A percentile compares a stretch with the other conserved stretches of the same genome.
Conservation (phyloP, 2,329 filamentous ascomycete species). For the Colletotrichum tamarilloi region DNA sequence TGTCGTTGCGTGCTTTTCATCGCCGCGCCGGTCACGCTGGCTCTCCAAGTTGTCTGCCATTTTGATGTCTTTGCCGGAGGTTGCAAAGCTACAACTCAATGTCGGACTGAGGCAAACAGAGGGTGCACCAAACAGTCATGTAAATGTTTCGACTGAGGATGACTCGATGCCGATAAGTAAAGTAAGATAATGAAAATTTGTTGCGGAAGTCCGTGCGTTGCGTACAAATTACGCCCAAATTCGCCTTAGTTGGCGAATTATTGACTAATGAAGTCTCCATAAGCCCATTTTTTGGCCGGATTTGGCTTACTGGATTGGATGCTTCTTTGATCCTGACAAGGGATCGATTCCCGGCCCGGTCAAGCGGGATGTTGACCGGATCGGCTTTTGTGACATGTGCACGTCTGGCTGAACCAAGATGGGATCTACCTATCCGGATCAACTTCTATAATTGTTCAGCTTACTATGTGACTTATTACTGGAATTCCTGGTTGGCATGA, state of each 20-base stretch:
- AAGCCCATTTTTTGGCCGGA: neutral
- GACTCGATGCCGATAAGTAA: neutral
- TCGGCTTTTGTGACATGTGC: neutral
- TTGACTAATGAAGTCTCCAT: constrained; percentile 6
- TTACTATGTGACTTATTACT: no score
- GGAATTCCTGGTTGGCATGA: no score
- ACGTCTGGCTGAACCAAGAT: neutral
- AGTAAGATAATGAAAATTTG: constrained; percentile 5
- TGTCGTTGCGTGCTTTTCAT: constrained; percentile 7
- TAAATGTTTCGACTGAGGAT: neutral
- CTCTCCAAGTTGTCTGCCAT: constrained; percentile 27
- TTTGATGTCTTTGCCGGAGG: neutral
- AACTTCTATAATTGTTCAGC: no score
- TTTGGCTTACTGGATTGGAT: neutral
- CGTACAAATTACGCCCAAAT: neutral
- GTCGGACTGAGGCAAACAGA: neutral
- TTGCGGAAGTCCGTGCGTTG: neutral
- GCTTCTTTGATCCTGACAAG: neutral
- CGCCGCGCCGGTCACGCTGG: neutral
- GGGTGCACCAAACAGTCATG: neutral
- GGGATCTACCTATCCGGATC: no score
- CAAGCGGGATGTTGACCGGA: neutral
- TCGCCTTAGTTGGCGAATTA: neutral
- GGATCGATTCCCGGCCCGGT: neutral
- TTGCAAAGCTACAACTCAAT: neutral